A percentile compares a stretch with the other conserved stretches of the same genome.
These are phyloP conservation scores for Microbotryum scabiosae DNA, from an alignment of 1,284 basidiomycete species.

Conservation along the genomic window DNA sequence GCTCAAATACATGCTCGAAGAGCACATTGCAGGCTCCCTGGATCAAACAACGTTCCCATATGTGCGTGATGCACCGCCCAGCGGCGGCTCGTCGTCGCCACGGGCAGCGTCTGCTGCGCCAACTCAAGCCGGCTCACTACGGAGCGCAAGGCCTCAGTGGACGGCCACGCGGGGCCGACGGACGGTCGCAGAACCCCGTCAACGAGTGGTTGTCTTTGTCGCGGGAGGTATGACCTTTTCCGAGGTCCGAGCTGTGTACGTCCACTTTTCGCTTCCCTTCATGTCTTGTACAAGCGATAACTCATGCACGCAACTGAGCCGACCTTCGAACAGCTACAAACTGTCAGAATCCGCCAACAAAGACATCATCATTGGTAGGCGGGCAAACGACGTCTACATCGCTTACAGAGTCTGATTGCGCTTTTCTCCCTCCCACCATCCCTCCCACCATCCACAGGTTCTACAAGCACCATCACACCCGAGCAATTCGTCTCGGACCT, in stretches of 20 bases:
- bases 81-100: slow-evolving; percentile 31
- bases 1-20: slow-evolving; percentile 76
- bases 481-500: slow-evolving; percentile 76
- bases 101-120: slow-evolving; percentile 37
- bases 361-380: slow-evolving; percentile 82
- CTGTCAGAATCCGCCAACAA: slow-evolving; percentile 65
- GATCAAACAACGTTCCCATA: slow-evolving; percentile 80
- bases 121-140: slow-evolving; percentile 58
- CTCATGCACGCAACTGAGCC: not conserved
- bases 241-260: slow-evolving; percentile 56
- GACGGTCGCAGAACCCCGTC: slow-evolving; percentile 43
- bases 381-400: not conserved
- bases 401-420: not conserved
- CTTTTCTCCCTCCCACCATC: not conserved
- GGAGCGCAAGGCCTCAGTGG: slow-evolving; percentile 50
- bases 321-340: slow-evolving; percentile 58
- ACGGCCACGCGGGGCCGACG: slow-evolving; percentile 42
- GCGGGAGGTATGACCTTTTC: slow-evolving; percentile 95
- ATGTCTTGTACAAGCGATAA: not conserved
- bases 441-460: slow-evolving; percentile 57
- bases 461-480: slow-evolving; percentile 79
- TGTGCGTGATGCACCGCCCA: slow-evolving; percentile 71
- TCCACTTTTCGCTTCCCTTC: not conserved
- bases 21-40: slow-evolving; percentile 68
- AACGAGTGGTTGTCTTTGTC: slow-evolving; percentile 83